Evolutionary conservation across 2,329 filamentous ascomycete genomes (phyloP).

Genomic region (Penicillium sp.): DNA sequence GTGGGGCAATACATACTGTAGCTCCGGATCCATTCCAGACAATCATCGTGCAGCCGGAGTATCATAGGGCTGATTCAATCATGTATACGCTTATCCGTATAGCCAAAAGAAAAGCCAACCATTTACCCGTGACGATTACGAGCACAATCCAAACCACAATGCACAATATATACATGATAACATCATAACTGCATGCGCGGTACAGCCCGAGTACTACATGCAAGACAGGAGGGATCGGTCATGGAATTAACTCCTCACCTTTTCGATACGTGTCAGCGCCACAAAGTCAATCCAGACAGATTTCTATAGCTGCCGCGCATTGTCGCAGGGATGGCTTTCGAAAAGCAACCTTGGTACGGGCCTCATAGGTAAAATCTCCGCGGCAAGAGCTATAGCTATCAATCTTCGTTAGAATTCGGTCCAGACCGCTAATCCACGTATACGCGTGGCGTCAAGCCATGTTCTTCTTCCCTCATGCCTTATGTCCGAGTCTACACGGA

Average conservation of each 20-base stretch:
- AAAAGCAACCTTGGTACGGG: constrained; percentile 13
- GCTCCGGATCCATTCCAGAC: too few species aligned
- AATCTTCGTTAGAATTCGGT: not conserved
- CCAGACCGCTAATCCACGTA: constrained; percentile 22
- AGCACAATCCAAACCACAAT: not conserved
- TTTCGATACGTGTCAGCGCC: constrained; percentile 26
- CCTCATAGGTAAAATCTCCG: not conserved
- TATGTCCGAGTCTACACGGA: not conserved
- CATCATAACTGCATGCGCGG: not conserved
- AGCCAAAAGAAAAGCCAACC: not conserved
- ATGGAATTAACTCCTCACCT: constrained; percentile 6
- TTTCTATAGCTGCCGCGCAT: constrained; percentile 8
- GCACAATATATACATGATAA: not conserved
- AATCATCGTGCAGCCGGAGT: not conserved
- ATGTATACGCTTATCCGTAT: too few species aligned
- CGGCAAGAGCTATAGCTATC: constrained; percentile 8
- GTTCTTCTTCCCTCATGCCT: constrained; percentile 4
- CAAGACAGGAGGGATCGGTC: constrained; percentile 1
- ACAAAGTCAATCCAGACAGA: constrained; percentile 13
- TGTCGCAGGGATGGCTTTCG: constrained; percentile 15
- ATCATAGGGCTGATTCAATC: not conserved
- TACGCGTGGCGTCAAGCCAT: constrained; percentile 17
- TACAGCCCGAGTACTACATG: constrained; percentile 1
- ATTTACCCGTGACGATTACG: not conserved
- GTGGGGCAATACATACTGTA: too few species aligned